Evolutionary conservation across 495 filamentous ascomycete genomes (phyloP).

Genomic region (Geopyxis carbonaria): DNA sequence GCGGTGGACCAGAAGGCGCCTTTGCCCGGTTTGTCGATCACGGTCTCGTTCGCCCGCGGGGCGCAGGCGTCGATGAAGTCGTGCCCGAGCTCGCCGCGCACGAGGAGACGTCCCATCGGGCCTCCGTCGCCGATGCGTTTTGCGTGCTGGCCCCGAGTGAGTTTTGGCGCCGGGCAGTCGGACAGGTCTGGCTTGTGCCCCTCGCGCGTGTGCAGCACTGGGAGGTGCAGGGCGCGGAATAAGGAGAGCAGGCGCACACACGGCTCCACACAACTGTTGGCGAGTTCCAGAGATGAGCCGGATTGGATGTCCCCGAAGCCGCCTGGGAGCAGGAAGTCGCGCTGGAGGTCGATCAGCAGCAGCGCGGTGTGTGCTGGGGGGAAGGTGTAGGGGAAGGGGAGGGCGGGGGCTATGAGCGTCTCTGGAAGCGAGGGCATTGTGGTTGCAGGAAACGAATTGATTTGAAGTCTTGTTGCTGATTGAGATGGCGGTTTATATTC

Average conservation of each 20-base stretch:
- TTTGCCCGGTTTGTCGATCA: slow-evolving; percentile 53
- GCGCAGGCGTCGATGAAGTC: slow-evolving; percentile 45
- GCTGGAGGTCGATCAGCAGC: slow-evolving; percentile 29
- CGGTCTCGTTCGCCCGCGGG: slow-evolving; percentile 38
- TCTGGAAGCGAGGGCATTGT: background rate
- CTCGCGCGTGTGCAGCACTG: slow-evolving; percentile 54
- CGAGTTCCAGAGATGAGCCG: slow-evolving; percentile 4
- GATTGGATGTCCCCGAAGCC: slow-evolving; percentile 25
- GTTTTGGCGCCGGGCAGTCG: slow-evolving; percentile 36
- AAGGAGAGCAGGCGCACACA: slow-evolving; percentile 33
- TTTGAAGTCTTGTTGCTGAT: background rate
- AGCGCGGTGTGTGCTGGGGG: slow-evolving; percentile 24
- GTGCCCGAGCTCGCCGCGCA: slow-evolving; percentile 46
- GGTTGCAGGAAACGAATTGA: background rate
- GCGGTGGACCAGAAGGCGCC: slow-evolving; percentile 50
- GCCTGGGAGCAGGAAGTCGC: slow-evolving; percentile 26
- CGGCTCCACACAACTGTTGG: slow-evolving; percentile 1
- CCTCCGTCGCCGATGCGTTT: slow-evolving; percentile 42
- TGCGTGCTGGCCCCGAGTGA: slow-evolving; percentile 28
- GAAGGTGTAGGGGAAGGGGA: slow-evolving; percentile 27
- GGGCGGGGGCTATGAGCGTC: slow-evolving; percentile 22
- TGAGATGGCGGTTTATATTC: background rate
- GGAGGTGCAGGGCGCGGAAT: slow-evolving; percentile 41
- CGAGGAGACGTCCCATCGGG: slow-evolving; percentile 38
- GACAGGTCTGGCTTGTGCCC: slow-evolving; percentile 34